These are phyloP conservation scores for Mycena capillaripes DNA, from an alignment of 768 basidiomycete genomes.

Conservation along the genomic window DNA sequence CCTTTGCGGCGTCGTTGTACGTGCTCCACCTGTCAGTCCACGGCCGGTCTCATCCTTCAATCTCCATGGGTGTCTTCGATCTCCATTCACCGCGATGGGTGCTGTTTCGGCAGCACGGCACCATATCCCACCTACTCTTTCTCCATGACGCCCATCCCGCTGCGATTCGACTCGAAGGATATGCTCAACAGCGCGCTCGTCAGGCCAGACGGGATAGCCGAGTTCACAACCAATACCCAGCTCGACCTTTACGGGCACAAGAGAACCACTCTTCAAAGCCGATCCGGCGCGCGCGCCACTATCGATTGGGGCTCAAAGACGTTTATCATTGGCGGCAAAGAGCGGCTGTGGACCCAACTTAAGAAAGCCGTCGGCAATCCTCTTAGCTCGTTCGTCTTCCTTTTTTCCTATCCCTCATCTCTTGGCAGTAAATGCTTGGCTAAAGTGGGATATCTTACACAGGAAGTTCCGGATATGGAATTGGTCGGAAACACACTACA, in stretches of 20 bases:
- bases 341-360: slow-evolving; percentile 1
- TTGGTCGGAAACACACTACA: slow-evolving; percentile 1
- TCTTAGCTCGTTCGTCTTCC: slow-evolving; percentile 10
- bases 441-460: neutral
- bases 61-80: neutral
- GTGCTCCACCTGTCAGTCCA: neutral
- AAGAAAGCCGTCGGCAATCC: neutral
- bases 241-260: neutral
- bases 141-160: slow-evolving; percentile 1
- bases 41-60: neutral
- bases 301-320: slow-evolving; percentile 1
- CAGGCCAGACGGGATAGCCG: neutral
- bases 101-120: neutral
- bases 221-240: neutral
- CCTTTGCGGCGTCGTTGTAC: too few species aligned
- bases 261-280: neutral
- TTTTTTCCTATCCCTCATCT: too few species aligned
- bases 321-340: neutral
- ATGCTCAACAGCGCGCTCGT: slow-evolving; percentile 14
- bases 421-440: neutral
- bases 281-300: neutral
- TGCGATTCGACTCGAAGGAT: slow-evolving; percentile 7
- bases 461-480: slow-evolving; percentile 12
- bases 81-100: neutral
- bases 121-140: slow-evolving; percentile 4